Evolutionary conservation across 805 yeast species (phyloP), one percentile per base, ranked within the genome.

Genomic region (Ogataea haglerorum): DNA sequence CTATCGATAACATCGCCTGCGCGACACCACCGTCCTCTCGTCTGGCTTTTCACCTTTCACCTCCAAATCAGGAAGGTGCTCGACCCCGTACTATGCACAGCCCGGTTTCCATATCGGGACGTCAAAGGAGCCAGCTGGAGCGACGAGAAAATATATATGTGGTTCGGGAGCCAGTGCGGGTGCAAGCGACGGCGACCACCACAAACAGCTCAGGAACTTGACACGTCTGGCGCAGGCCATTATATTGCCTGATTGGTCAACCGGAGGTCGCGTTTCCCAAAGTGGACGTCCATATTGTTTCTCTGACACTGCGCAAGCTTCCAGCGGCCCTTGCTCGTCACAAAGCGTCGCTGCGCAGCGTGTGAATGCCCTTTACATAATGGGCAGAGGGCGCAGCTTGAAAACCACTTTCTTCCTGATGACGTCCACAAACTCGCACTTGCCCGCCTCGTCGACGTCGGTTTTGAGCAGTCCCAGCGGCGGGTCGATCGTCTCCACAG

Each of bases 371-470:
- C 8, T 22, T 41, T 48, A 82, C 90, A 84, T 83, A 36, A 84
- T 79, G 4, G 95, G 95, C 36, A 85, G 64, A 0, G 95, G 93
- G 47, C 95, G 68, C 28, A 76, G 75, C 35, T 69, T 75, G 55
- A 85, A 85, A 7, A 81, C 68, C 14, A 84, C 60, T 53, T 81
- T 82, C 46, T 73, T 70, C 23, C 63, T 63, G 3, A 85, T 69
- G 1, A 85, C 62, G 55, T 84, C 91, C 8, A 80, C 61, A 49
- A 84, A 61, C 46, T 76, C 65, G 4, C 82, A 72, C 3, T 58
- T 49, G 3, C 61, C 58, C 8, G 57, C 57, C 12, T 15, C 38
- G 8, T 18, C 42, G 1, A 57, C 45, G 0, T 70, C 68, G 10
- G 82, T 67, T 49, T 70, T 69, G 49, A 85, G 49, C 8, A 85